These are phyloP conservation scores for Aquilaria agallochum DNA, from an alignment of 441 rosid species.

Conservation along the genomic window DNA sequence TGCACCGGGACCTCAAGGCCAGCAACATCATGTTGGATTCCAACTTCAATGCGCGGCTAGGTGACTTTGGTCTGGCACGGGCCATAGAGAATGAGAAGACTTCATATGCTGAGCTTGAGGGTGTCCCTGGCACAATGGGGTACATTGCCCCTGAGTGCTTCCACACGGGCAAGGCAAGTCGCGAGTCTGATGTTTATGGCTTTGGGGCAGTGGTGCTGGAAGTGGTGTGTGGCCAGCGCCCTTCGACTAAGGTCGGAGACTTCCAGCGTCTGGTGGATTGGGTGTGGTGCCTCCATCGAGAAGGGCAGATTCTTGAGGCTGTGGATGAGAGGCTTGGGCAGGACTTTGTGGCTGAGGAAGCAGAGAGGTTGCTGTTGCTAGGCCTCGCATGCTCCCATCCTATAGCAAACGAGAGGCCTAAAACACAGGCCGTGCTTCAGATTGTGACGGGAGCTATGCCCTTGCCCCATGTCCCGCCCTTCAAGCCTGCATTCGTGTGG, in stretches of 20 bases:
- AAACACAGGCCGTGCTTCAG: slow-evolving; percentile 28
- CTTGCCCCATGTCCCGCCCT: slow-evolving; percentile 33
- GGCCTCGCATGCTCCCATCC: slow-evolving; percentile 51
- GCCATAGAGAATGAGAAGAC: slow-evolving; percentile 40
- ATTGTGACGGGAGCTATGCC: slow-evolving; percentile 32
- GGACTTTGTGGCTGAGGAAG: slow-evolving; percentile 32
- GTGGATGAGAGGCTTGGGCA: slow-evolving; percentile 30
- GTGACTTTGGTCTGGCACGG: slow-evolving; percentile 47
- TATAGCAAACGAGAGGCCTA: slow-evolving; percentile 35
- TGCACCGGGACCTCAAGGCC: slow-evolving; percentile 57
- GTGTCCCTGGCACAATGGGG: slow-evolving; percentile 43
- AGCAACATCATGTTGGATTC: slow-evolving; percentile 54
- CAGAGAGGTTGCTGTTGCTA: slow-evolving; percentile 33
- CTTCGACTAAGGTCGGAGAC: slow-evolving; percentile 26
- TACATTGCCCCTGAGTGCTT: slow-evolving; percentile 53
- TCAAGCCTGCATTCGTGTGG: slow-evolving; percentile 40
- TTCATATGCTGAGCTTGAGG: slow-evolving; percentile 43
- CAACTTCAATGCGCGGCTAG: slow-evolving; percentile 43
- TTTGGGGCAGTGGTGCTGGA: slow-evolving; percentile 49
- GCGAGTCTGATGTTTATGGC: slow-evolving; percentile 49
- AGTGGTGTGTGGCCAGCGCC: slow-evolving; percentile 42
- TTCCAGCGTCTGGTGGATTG: slow-evolving; percentile 41
- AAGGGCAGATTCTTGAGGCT: slow-evolving; percentile 36
- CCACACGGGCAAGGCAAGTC: slow-evolving; percentile 41
- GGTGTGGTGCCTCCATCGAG: slow-evolving; percentile 48